Evolutionary conservation across 2,329 filamentous ascomycete genomes (phyloP), one percentile per base, ranked within the genome.

Genomic region (Alternaria metachromatica): DNA sequence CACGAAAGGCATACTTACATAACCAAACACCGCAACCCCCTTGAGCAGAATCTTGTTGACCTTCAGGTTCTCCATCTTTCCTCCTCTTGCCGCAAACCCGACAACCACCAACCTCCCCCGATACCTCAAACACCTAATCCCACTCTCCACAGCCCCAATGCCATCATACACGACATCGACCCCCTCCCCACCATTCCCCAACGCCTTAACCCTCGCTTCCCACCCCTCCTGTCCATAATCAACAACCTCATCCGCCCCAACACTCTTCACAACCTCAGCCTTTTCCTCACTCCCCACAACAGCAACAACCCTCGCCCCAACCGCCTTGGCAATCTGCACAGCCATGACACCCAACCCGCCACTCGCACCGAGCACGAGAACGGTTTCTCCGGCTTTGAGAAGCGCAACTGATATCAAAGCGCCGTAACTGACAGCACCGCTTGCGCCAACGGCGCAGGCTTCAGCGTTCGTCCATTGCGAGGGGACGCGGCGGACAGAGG

Each of bases 141-240:
- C 86, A 62, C 82, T 82, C 63, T 85, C 82, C 8, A 89, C 85
- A 23, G 87, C 80, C 1, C 87, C 87, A 11, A 89, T 86, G 8
- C 84, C 82, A 76, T 90, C 87, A 43, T 86, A 86, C 12, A 89
- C 84, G 0, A 88, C 81, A 76, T 89, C 83, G 2, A 86, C 87
- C 0, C 87, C 87, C 28, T 80, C 77, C 0, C 83, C 82, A 2
- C 74, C 80, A 1, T 75, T 76, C 0, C 86, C 88, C 20, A 84
- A 65, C 3, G 77, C 73, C n/a, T 83, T 76, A 3, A 89, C 84
- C 13, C 79, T 69, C n/a, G 84, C 78, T 70, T 84, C 84, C 88
- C 87, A 90, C 0, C 79, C 75, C 12, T 57, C 43, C 5, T 77
- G 62, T 5, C 73, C 67, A 66, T 85, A 83, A 68, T 84, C 73